Base-by-base conservation (phyloP, 1,139 yeast genomes). In the Entelexis sorbosivorans region DNA sequence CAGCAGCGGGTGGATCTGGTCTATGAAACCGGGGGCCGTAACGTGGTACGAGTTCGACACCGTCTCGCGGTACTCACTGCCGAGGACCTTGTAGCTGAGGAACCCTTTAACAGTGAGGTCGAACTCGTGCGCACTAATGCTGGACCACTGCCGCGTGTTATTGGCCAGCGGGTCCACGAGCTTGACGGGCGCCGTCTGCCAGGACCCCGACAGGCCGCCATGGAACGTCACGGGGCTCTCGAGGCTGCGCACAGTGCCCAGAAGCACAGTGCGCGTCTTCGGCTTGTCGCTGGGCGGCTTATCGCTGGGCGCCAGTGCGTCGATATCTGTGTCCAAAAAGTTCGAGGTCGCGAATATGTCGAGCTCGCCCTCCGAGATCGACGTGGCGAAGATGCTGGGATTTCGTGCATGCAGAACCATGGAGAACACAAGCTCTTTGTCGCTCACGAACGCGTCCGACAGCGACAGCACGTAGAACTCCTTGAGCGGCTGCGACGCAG, bases 301-400 rank as follows among this genome's bases (percentile, higher is more conserved):
- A n/a, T n/a, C n/a, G n/a, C n/a, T n/a, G 20, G 28, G 38, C 61
- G 56, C 56, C 31, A 50, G 58, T 14, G 26, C 47, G 9, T 52
- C 39, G 8, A 44, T 54, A 31, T 47, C 56, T 3, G 9, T 29
- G 63, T 64, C 34, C 61, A 61, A 24, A 71, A 68, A 61, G 77
- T 79, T 6, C 81, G 93, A 79, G 60, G 83, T 82, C 1, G 96
- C 97, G 71, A 91, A 91, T 3, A 91, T 73, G 64, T 89, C 96
- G 45, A 91, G 66, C 60, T 87, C 93, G 7, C 82, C 82, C 9
- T 79, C 78, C 44, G 73, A 72, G 2, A 89, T 73, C 7, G 73
- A 72, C 5, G 89, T 78, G 1, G 85, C 74, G 83, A 74, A 71
- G 86, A 61, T 76, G 0, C 96, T 96, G 0, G 96, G 96, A 64